Percentiles rank a stretch among this genome's conserved stretches.
phyloP scores from a whole-genome alignment of 306 rosid genomes.

The Gastrolobium bilobum region DNA sequence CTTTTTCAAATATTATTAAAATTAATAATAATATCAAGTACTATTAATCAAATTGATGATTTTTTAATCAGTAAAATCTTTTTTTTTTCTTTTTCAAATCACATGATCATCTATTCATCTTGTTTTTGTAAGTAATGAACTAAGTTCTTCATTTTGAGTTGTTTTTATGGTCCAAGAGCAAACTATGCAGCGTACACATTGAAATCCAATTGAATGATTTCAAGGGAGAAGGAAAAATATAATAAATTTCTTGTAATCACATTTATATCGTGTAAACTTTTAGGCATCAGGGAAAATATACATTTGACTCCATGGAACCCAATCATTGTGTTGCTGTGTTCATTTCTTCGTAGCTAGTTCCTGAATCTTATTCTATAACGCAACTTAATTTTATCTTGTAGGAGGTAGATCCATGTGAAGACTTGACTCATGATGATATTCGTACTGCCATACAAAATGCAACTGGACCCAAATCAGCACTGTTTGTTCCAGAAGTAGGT shows the following conservation, averaged over 20 bases:
- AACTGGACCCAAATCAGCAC: slow-evolving; percentile 90
- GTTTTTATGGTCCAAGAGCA: slow-evolving; percentile 4
- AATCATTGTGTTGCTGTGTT: background rate
- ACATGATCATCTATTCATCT: slow-evolving; percentile 34
- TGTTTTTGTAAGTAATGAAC: slow-evolving; percentile 35
- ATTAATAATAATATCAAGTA: slow-evolving; percentile 19
- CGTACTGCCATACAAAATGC: slow-evolving; percentile 98
- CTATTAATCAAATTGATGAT: background rate
- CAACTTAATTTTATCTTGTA: slow-evolving; percentile 49
- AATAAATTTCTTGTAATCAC: background rate
- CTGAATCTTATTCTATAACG: slow-evolving; percentile 42
- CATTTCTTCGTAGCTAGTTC: slow-evolving; percentile 36
- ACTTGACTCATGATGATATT: slow-evolving; percentile 91
- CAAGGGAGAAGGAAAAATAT: slow-evolving; percentile 5
- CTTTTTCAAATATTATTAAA: slow-evolving; percentile 1
- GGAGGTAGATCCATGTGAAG: slow-evolving; percentile 99
- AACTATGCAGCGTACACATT: slow-evolving; percentile 6
- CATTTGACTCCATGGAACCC: slow-evolving; percentile 22
- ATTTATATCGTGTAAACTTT: slow-evolving; percentile 14
- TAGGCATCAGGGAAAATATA: slow-evolving; percentile 11
- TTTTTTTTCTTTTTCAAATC: slow-evolving; percentile 10
- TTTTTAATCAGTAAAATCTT: background rate
- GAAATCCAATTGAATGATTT: slow-evolving; percentile 13
- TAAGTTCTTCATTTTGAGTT: slow-evolving; percentile 23
- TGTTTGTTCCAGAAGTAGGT: slow-evolving; percentile 97